These are phyloP conservation scores for Kalmusia sp. DNA, from an alignment of 2,329 filamentous ascomycete species.

Conservation along the genomic window DNA sequence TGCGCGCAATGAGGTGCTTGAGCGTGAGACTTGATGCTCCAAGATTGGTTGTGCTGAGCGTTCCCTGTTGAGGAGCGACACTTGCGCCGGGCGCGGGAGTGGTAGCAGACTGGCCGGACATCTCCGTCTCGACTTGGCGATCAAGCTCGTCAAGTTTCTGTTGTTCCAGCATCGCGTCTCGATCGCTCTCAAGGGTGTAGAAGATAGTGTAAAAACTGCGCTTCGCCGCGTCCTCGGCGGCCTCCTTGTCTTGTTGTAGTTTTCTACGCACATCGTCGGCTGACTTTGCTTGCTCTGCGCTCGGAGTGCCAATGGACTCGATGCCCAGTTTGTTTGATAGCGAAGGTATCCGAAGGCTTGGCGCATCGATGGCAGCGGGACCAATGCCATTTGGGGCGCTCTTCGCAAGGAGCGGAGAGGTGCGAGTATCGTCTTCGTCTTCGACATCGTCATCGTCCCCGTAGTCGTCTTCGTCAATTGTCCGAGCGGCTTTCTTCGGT, in stretches of 20 bases:
- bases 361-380: constrained; percentile 66
- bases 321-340: constrained; percentile 68
- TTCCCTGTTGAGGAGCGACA: constrained; percentile 75
- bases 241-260: constrained; percentile 88
- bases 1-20: constrained; percentile 95
- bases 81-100: constrained; percentile 59
- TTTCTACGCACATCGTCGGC: constrained; percentile 91
- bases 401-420: constrained; percentile 59
- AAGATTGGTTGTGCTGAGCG: constrained; percentile 90
- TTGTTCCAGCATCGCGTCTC: constrained; percentile 96
- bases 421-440: constrained; percentile 50
- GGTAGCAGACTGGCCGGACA: constrained; percentile 67
- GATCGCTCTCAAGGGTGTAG: constrained; percentile 93
- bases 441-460: constrained; percentile 76
- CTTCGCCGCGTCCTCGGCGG: constrained; percentile 87
- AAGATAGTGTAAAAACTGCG: constrained; percentile 92
- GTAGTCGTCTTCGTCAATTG: constrained; percentile 85
- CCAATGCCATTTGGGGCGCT: constrained; percentile 61
- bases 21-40: constrained; percentile 94
- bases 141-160: constrained; percentile 96
- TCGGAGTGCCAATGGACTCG: constrained; percentile 63
- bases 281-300: constrained; percentile 68
- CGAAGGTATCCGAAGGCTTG: constrained; percentile 74
- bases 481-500: constrained; percentile 76
- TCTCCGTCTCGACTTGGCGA: constrained; percentile 93